phyloP scores from a whole-genome alignment of 2,329 filamentous ascomycete genomes.

The Ceratocystis cacaofunesta region DNA sequence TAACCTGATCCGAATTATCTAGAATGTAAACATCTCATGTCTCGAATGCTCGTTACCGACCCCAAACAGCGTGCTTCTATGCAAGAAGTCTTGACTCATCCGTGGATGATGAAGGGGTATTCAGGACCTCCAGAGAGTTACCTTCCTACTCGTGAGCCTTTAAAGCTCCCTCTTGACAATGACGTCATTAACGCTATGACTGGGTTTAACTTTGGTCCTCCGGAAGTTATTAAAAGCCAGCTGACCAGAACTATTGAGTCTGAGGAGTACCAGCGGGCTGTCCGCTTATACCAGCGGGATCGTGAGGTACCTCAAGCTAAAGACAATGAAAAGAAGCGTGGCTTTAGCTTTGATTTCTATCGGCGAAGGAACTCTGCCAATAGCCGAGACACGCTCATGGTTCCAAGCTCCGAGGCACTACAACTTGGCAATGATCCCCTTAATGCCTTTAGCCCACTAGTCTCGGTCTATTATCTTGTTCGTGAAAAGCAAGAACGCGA shows the following conservation, averaged over 20 bases:
- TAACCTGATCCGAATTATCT: slow-evolving; percentile 11
- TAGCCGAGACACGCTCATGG: slow-evolving; percentile 73
- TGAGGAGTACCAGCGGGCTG: slow-evolving; percentile 78
- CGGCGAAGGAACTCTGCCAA: slow-evolving; percentile 80
- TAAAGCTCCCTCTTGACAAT: slow-evolving; percentile 70
- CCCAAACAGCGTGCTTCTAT: slow-evolving; percentile 74
- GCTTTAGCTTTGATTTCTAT: slow-evolving; percentile 90
- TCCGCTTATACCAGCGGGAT: slow-evolving; percentile 55
- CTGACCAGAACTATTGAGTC: slow-evolving; percentile 79
- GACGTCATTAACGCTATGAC: slow-evolving; percentile 88
- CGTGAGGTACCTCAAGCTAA: slow-evolving; percentile 43
- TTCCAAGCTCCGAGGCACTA: slow-evolving; percentile 73
- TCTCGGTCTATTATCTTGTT: slow-evolving; percentile 94
- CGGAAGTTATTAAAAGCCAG: slow-evolving; percentile 68
- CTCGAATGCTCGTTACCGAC: slow-evolving; percentile 90
- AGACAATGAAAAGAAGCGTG: slow-evolving; percentile 67
- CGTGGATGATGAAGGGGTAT: slow-evolving; percentile 92
- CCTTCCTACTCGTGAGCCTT: slow-evolving; percentile 65
- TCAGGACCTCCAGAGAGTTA: slow-evolving; percentile 77
- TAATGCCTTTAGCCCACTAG: slow-evolving; percentile 81
- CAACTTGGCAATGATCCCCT: slow-evolving; percentile 71
- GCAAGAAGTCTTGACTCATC: slow-evolving; percentile 83
- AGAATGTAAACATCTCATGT: slow-evolving; percentile 92
- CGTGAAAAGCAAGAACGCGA: slow-evolving; percentile 85
- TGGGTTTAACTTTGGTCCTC: slow-evolving; percentile 87